Percentiles rank a stretch among this genome's conserved stretches.
Evolutionary conservation across 208 protist species (phyloP).

Genomic region (Crithidia acanthocephali): DNA sequence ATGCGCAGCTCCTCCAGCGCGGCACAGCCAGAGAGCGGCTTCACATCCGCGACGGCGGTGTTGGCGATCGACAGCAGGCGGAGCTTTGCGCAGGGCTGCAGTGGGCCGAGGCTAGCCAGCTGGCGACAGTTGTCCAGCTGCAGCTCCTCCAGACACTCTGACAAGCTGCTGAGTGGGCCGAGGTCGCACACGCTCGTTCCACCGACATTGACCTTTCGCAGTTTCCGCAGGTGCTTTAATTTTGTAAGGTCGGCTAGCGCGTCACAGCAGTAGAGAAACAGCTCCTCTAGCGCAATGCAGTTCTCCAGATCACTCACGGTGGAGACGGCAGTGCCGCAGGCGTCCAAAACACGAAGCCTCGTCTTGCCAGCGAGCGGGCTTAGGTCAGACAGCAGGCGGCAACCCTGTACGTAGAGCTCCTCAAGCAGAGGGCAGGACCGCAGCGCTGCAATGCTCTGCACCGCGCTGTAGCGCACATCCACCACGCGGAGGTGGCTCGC

Average conservation of each 20-base stretch:
- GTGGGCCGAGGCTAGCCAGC: conserved; percentile 2
- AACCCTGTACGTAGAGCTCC: conserved; percentile 8
- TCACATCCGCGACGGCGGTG: conserved; percentile 10
- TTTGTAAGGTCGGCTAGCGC: neutral
- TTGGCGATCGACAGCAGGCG: conserved; percentile 4
- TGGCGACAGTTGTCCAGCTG: conserved; percentile 11
- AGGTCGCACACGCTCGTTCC: conserved; percentile 6
- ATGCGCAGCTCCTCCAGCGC: conserved; percentile 11
- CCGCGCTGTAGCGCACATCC: conserved; percentile 9
- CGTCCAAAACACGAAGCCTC: neutral
- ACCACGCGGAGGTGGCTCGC: neutral
- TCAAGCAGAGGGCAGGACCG: conserved; percentile 13
- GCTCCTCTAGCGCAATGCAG: conserved; percentile 9
- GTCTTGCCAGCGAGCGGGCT: neutral
- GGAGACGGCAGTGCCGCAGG: conserved; percentile 10
- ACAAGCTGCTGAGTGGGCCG: neutral
- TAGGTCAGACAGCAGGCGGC: neutral
- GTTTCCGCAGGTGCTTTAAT: neutral
- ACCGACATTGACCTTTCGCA: conserved; percentile 8
- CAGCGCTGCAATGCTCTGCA: conserved; percentile 16
- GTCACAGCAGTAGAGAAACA: conserved; percentile 15
- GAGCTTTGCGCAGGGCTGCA: conserved; percentile 3
- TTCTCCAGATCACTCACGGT: neutral
- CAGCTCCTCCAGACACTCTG: conserved; percentile 6
- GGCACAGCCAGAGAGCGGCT: conserved; percentile 9